Evolutionary conservation across 306 rosid species (phyloP).

Genomic region (Quillaja saponaria): DNA sequence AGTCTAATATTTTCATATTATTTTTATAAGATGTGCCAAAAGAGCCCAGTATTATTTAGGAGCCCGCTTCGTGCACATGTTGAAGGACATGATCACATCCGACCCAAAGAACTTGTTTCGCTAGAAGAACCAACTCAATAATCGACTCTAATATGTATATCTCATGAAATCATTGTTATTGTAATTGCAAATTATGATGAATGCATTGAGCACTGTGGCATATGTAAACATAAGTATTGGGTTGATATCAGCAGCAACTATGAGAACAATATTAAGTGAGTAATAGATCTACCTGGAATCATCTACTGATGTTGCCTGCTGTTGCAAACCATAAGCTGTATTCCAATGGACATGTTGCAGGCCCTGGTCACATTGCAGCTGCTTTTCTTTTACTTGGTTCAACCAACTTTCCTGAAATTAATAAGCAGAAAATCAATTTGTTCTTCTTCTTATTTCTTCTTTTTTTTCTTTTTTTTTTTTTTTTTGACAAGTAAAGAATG

Average conservation of each 20-base stretch:
- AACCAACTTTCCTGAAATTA: conserved; percentile 87
- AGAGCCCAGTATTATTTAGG: no score
- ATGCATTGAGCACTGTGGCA: background rate
- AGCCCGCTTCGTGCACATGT: no score
- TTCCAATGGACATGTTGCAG: conserved; percentile 57
- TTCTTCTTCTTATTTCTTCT: no score
- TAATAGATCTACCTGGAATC: conserved; percentile 54
- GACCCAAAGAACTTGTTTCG: background rate
- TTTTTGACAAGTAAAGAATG: no score
- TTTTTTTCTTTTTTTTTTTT: no score
- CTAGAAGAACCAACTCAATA: conserved; percentile 3
- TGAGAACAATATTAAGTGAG: background rate
- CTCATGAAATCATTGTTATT: background rate
- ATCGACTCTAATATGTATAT: background rate
- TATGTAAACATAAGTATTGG: conserved; percentile 1
- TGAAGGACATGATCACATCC: no score
- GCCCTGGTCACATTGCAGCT: conserved; percentile 74
- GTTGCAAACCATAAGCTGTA: conserved; percentile 44
- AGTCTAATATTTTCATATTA: no score
- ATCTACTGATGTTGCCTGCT: conserved; percentile 48
- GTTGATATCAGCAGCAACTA: conserved; percentile 6
- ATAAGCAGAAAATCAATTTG: conserved; percentile 21
- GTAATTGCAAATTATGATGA: background rate
- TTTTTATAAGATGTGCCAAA: no score
- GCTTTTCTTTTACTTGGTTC: conserved; percentile 90